Percentiles rank a stretch among this genome's conserved stretches.
Conservation (phyloP, 768 basidiomycete genomes). For the Antrodiella citrinella region DNA sequence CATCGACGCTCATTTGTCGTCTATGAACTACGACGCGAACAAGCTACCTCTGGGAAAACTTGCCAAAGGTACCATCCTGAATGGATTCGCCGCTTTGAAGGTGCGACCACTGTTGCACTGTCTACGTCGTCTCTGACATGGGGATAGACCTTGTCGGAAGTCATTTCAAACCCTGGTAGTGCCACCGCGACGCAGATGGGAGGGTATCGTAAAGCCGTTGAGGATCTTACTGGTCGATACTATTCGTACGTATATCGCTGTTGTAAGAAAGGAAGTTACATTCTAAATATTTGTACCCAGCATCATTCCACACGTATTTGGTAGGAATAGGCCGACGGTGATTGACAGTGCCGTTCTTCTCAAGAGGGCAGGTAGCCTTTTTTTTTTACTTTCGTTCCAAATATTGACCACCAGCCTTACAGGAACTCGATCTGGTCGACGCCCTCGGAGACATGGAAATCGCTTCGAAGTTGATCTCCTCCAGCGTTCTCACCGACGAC, state of each 20-base stretch:
- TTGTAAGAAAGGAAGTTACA: too few species aligned
- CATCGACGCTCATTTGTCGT: slow-evolving; percentile 45
- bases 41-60: slow-evolving; percentile 59
- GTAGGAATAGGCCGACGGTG: slow-evolving; percentile 35
- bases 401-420: background rate
- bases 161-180: slow-evolving; percentile 37
- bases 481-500: slow-evolving; percentile 29
- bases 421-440: slow-evolving; percentile 58
- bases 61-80: slow-evolving; percentile 50
- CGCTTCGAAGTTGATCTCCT: slow-evolving; percentile 46
- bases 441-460: slow-evolving; percentile 63
- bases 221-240: slow-evolving; percentile 41
- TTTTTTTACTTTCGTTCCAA: background rate
- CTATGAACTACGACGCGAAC: slow-evolving; percentile 61
- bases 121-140: background rate
- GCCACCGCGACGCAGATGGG: slow-evolving; percentile 30
- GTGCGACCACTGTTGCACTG: too few species aligned
- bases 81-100: slow-evolving; percentile 52
- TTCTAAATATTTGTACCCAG: slow-evolving; percentile 19
- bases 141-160: slow-evolving; percentile 29
- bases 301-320: slow-evolving; percentile 58
- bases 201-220: slow-evolving; percentile 31
- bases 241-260: slow-evolving; percentile 38
- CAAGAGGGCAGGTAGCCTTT: slow-evolving; percentile 30
- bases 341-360: slow-evolving; percentile 32